phyloP scores from a whole-genome alignment of 352 stramenopile genomes.

The Aphanomyces invadans region DNA sequence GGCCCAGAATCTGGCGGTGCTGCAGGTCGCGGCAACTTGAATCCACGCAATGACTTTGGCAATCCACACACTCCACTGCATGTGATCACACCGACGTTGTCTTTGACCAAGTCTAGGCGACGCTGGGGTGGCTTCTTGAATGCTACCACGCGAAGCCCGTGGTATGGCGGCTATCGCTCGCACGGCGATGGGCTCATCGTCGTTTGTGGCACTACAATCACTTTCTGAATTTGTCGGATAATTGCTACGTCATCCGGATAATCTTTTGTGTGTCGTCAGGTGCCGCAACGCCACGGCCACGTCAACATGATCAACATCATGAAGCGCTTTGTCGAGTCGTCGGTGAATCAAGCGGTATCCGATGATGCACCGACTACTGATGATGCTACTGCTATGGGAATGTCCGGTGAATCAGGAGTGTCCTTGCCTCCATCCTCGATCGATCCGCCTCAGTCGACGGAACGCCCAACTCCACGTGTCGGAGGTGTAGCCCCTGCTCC shows the following conservation, averaged over 20 bases:
- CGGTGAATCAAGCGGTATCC: not conserved
- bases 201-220: no score
- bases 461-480: not conserved
- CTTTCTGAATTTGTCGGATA: not conserved
- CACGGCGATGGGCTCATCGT: no score
- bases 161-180: no score
- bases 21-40: no score
- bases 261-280: not conserved
- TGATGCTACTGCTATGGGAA: not conserved
- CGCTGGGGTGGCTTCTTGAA: no score
- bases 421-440: not conserved
- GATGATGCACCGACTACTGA: not conserved
- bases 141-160: no score
- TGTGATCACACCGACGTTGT: no score
- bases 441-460: not conserved
- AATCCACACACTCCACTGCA: no score
- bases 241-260: not conserved
- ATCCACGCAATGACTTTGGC: no score
- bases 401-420: not conserved
- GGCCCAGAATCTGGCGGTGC: no score
- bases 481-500: no score
- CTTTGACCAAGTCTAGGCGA: no score
- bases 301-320: constrained; percentile 17
- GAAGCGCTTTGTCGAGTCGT: constrained; percentile 9
- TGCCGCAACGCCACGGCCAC: not conserved